Conservation (phyloP, 257 asterid genomes). For the Solanum tacnaense region DNA sequence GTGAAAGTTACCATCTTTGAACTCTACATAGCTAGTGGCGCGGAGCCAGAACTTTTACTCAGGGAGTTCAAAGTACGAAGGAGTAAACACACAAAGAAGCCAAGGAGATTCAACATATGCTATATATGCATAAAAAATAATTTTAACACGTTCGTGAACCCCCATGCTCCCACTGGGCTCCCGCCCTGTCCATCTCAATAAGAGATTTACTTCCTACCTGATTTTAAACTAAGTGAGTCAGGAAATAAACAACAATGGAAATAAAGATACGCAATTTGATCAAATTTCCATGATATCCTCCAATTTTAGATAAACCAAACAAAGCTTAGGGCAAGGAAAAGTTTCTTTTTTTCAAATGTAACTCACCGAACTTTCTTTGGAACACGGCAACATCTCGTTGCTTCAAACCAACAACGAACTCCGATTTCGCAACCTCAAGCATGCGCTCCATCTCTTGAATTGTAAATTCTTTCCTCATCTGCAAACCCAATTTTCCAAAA, state of each 20-base stretch:
- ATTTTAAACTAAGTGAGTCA: not conserved
- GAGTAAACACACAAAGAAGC: not conserved
- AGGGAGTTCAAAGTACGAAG: not conserved
- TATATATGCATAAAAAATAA: not conserved
- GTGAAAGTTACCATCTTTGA: not conserved
- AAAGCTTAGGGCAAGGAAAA: no score
- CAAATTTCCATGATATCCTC: not conserved
- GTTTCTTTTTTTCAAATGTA: not conserved
- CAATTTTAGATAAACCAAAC: not conserved
- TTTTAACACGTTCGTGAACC: not conserved
- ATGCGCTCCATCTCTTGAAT: conserved; percentile 47
- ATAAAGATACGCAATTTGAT: not conserved
- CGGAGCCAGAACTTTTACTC: not conserved
- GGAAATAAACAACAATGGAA: not conserved
- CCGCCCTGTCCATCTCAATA: not conserved
- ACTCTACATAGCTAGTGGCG: not conserved
- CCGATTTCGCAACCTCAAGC: conserved; percentile 35
- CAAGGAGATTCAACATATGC: not conserved
- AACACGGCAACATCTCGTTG: conserved; percentile 40
- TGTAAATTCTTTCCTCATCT: conserved; percentile 22
- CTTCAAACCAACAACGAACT: conserved; percentile 41
- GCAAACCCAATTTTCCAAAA: not conserved
- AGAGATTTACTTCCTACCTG: not conserved
- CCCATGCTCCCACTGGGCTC: not conserved
- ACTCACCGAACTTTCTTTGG: conserved; percentile 59